Percentiles rank a stretch among this genome's conserved stretches.
These are phyloP conservation scores for Bonnemaisonia californica DNA, from an alignment of 31 red algal species.

Conservation along the genomic window DNA sequence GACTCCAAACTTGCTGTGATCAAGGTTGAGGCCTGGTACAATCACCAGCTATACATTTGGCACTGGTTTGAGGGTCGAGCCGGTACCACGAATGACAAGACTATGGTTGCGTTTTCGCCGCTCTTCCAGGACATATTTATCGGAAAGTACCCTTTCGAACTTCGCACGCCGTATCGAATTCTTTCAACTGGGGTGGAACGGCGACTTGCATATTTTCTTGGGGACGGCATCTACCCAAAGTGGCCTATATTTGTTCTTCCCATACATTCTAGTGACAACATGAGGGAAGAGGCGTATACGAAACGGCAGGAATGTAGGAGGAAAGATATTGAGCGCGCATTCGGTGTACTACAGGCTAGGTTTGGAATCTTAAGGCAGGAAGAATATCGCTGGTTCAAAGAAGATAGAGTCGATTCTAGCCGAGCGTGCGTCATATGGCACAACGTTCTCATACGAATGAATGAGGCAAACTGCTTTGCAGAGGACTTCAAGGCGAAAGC, in stretches of 20 bases:
- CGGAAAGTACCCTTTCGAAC: slow-evolving; percentile 9
- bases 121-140: slow-evolving; percentile 11
- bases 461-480: neutral
- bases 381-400: neutral
- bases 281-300: neutral
- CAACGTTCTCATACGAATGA: slow-evolving; percentile 25
- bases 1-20: slow-evolving; percentile 16
- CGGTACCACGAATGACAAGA: slow-evolving; percentile 25
- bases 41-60: slow-evolving; percentile 26
- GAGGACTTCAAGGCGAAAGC: neutral
- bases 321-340: slow-evolving; percentile 26
- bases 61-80: slow-evolving; percentile 25
- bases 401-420: neutral
- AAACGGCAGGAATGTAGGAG: slow-evolving; percentile 8
- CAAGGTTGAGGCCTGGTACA: slow-evolving; percentile 3
- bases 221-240: slow-evolving; percentile 8
- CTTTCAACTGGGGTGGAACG: neutral
- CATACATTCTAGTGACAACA: neutral
- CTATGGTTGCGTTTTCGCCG: slow-evolving; percentile 5
- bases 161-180: neutral
- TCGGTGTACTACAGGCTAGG: slow-evolving; percentile 22
- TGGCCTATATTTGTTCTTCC: slow-evolving; percentile 12
- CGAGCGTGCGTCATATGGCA: slow-evolving; percentile 25
- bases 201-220: slow-evolving; percentile 3
- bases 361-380: slow-evolving; percentile 27